Evolutionary conservation across 169 alveolate species (phyloP), one percentile per base, ranked within the genome.

Genomic region (Plasmodium vivax): DNA sequence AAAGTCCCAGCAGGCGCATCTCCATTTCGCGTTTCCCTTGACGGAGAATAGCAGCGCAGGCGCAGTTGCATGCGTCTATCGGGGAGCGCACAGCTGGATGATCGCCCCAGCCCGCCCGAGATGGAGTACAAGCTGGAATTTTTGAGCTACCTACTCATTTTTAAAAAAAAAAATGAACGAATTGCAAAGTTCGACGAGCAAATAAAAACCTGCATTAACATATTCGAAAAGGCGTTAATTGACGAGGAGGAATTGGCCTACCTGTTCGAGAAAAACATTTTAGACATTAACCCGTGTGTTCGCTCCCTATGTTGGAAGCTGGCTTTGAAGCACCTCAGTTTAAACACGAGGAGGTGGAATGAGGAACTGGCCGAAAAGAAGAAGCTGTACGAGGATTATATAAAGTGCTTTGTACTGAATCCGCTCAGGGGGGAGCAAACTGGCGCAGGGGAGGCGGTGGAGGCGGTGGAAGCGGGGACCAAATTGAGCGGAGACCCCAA

Each of bases 221-320:
- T 74, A 71, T 92, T 92, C 71, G 95, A 92, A 92, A 92, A 82
- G 41, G n/a, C 19, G 34, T 36, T 82, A 71, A 71, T 92, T 47
- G 92, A 92, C 83, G 95, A 82, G 62, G 83, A 82, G 32, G 95
- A 92, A 9, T 51, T 92, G 58, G 56, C 38, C 72, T 82, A 92
- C 41, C 62, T 92, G 45, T 92, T 92, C 77, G 95, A 92, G 56
- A 58, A 72, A 45, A 92, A 92, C 77, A 83, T 92, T 32, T 92
- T 92, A 68, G 95, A 92, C 27, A 82, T 92, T n/a, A 81, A 92
- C 68, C 92, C 95, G 30, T 47, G 84, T 71, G 77, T 92, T 56
- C 95, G 95, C 41, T 92, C 95, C n/a, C 32, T 92, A 19, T 92
- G 95, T 54, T 92, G 95, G 95, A 92, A 92, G 75, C 75, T 92